A percentile compares a stretch with the other conserved stretches of the same genome.
Conservation (phyloP, 331 rosid species). For the Erythrophleum ivorense region DNA sequence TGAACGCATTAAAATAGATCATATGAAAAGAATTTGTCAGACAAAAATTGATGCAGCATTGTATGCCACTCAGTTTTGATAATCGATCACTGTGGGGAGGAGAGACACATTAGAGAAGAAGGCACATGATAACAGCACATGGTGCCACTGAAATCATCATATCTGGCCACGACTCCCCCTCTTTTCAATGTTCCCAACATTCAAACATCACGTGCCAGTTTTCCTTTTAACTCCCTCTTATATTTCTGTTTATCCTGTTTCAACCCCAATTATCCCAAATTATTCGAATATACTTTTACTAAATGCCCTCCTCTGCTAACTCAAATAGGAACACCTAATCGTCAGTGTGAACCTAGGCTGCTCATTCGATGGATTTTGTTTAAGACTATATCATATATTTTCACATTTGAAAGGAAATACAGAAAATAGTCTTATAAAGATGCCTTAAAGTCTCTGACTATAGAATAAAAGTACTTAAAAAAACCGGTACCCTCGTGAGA, state of each 20-base stretch:
- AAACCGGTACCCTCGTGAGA: constrained; percentile 60
- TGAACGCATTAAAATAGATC: constrained; percentile 16
- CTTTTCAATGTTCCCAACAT: constrained; percentile 63
- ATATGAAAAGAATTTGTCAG: constrained; percentile 52
- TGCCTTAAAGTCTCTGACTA: constrained; percentile 50
- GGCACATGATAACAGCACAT: constrained; percentile 74
- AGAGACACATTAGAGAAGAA: constrained; percentile 31
- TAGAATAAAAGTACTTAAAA: constrained; percentile 40
- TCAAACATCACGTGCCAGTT: constrained; percentile 65
- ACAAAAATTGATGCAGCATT: constrained; percentile 35
- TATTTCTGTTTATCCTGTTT: constrained; percentile 1
- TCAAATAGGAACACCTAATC: background rate
- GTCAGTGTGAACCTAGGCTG: background rate
- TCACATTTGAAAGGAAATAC: background rate
- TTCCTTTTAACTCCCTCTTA: constrained; percentile 23
- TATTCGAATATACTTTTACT: background rate
- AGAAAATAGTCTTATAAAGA: constrained; percentile 34
- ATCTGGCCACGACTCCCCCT: constrained; percentile 66
- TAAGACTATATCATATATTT: background rate
- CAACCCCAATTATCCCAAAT: background rate
- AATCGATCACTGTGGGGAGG: constrained; percentile 40
- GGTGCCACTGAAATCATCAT: constrained; percentile 68
- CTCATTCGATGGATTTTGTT: background rate
- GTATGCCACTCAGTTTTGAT: constrained; percentile 40
- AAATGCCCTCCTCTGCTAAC: background rate